Conservation (phyloP, 2,329 filamentous ascomycete species). For the Colletotrichum theobromicola region DNA sequence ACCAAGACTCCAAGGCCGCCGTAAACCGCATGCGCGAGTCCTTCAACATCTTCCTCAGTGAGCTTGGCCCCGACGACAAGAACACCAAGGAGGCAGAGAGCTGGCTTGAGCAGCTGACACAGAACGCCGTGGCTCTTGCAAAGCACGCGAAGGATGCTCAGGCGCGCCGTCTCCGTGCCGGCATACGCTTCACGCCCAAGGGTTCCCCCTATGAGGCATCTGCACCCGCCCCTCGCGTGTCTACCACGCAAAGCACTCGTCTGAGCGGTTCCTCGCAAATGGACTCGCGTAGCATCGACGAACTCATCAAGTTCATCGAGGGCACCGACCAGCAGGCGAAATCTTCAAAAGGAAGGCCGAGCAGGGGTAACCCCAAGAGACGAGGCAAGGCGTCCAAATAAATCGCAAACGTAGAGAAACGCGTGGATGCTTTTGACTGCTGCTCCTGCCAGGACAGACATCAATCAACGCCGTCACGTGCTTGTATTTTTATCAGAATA, state of each 20-base stretch:
- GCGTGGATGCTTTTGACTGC: not conserved
- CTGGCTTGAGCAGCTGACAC: slow-evolving; percentile 95
- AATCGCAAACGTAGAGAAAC: not conserved
- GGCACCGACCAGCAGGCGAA: slow-evolving; percentile 64
- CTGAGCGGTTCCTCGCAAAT: slow-evolving; percentile 43
- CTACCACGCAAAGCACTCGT: slow-evolving; percentile 12
- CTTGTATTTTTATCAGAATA: not conserved
- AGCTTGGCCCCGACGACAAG: slow-evolving; percentile 88
- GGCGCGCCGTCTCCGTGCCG: slow-evolving; percentile 72
- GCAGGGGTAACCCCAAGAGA: slow-evolving; percentile 61
- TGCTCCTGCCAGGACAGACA: not conserved
- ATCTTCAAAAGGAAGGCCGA: slow-evolving; percentile 59
- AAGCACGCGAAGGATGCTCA: slow-evolving; percentile 91
- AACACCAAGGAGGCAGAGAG: slow-evolving; percentile 98
- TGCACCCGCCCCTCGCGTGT: slow-evolving; percentile 30
- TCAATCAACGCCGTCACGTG: not conserved
- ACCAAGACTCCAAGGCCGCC: slow-evolving; percentile 90
- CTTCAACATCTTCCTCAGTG: slow-evolving; percentile 90
- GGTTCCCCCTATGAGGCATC: slow-evolving; percentile 63
- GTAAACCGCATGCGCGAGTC: slow-evolving; percentile 95
- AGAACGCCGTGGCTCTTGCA: slow-evolving; percentile 92
- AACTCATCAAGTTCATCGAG: slow-evolving; percentile 94
- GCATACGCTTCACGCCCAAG: slow-evolving; percentile 70
- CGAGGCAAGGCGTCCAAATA: slow-evolving; percentile 38
- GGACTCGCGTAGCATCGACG: slow-evolving; percentile 87